Evolutionary conservation across 768 basidiomycete genomes (phyloP).

Genomic region (Termitomyces heimii): DNA sequence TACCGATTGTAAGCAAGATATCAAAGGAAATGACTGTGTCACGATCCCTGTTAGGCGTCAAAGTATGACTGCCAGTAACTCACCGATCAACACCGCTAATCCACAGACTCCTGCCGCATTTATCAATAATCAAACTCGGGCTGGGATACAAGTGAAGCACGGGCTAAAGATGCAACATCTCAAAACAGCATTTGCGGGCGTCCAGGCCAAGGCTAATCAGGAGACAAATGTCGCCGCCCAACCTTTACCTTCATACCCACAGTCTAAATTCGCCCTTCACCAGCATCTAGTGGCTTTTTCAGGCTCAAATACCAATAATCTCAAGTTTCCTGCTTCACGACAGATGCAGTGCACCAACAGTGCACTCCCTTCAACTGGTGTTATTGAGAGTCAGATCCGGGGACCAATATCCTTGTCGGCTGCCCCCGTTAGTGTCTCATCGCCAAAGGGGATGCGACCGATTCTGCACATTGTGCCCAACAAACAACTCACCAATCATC

Average conservation of each 20-base stretch:
- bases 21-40: not conserved
- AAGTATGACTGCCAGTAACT: not conserved
- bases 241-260: not conserved
- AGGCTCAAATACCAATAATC: not conserved
- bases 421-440: not conserved
- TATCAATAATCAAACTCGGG: not conserved
- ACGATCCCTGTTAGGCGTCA: not conserved
- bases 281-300: not conserved
- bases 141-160: not conserved
- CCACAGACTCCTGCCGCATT: not conserved
- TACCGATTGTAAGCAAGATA: not conserved
- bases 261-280: not conserved
- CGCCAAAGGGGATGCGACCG: not conserved
- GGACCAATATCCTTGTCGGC: not conserved
- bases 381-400: not conserved
- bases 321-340: not conserved
- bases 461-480: not conserved
- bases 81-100: not conserved
- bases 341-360: not conserved
- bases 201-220: not conserved
- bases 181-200: not conserved
- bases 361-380: not conserved
- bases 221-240: not conserved
- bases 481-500: not conserved
- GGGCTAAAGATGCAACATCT: not conserved